Base-by-base conservation (phyloP, 2,329 filamentous ascomycete species). In the Ophiostoma sp. region DNA sequence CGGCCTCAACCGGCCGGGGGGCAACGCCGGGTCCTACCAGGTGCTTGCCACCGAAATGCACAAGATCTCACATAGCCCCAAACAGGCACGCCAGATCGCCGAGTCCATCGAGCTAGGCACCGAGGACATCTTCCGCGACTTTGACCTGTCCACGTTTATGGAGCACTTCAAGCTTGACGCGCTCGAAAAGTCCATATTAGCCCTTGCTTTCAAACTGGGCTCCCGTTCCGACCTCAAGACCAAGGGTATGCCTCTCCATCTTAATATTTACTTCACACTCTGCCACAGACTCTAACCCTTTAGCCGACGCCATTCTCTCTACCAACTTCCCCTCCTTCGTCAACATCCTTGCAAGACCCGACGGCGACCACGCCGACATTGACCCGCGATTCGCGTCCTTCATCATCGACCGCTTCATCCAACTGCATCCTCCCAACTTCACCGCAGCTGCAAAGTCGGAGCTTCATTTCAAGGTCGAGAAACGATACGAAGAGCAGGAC, bases 121-220 rank as follows among this genome's bases (percentile, higher is more conserved):
- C 75, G 93, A 95, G 76, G 94, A 99, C 75, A 87, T 97, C 72
- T 97, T 97, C 79, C 90, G 93, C 71, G 94, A 98, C 78, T 97
- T 99, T 76, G 94, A 99, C 78, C 86, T 99, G n/a, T 91, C 92
- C 2, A 92, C 91, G 1, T 98, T 99, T 78, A 89, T 98, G 84
- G 91, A 96, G 73, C 94, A 98, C 79, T 99, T 99, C 83, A 93
- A 94, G 78, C 85, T 97, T 69, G 94, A 97, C 80, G 89, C 93
- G 11, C 80, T 97, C 66, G 89, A 93, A 76, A 96, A 96, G 83
- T 92, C 92, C 57, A 87, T 96, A 72, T 85, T 99, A 73, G 92
- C 93, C 67, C 83, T 97, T 71, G 93, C 94, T 4, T 97, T 97
- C 80, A 96, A 94, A 79, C 86, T 89, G 72, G 89, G 89, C n/a